Evolutionary conservation across 805 yeast species (phyloP), one percentile per base, ranked within the genome.

Genomic region (Limtongozyma cylindracea): DNA sequence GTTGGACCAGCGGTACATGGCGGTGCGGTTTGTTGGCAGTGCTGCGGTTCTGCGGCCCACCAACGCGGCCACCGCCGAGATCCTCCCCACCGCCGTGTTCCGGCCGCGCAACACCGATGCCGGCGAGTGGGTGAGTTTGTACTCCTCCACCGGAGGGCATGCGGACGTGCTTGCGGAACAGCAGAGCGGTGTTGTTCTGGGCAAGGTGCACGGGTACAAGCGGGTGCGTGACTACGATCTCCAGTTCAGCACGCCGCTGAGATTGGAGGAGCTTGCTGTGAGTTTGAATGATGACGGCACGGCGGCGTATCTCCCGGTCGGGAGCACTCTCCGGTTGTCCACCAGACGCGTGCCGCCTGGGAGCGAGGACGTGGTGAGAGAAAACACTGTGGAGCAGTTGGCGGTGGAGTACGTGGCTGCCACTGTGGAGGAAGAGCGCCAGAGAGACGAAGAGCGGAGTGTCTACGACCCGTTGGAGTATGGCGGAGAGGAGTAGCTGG

Each of bases 201-300:
- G 37, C 23, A 46, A 43, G 22, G 46, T 54, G 3, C 72, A 50
- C 43, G 50, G 57, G 24, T 76, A 62, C 39, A 52, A 54, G 21
- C 74, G 73, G 35, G 44, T 56, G 20, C 69, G 78, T 43, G 92
- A 82, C 41, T 78, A 71, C 38, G 92, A 80, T 34, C 62, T 78
- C 56, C 62, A 58, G 27, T 48, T 50, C 34, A 53, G 47, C 21
- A 43, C 52, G 19, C 57, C 56, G 28, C 34, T 47, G 32, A 48
- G 41, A 26, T 33, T 47, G 39, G 68, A 68, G 30, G 92, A 82
- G 43, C 41, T 82, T 29, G 65, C 72, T 2, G 47, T 82, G 21
- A 59, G 66, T 20, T 62, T 76, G 5, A 35, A 47, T 5, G 62
- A 54, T 20, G 44, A 61, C 16, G 46, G 51, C 13, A 53, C 61